phyloP scores from a whole-genome alignment of 495 filamentous ascomycete genomes.

The Penicillium salamii region DNA sequence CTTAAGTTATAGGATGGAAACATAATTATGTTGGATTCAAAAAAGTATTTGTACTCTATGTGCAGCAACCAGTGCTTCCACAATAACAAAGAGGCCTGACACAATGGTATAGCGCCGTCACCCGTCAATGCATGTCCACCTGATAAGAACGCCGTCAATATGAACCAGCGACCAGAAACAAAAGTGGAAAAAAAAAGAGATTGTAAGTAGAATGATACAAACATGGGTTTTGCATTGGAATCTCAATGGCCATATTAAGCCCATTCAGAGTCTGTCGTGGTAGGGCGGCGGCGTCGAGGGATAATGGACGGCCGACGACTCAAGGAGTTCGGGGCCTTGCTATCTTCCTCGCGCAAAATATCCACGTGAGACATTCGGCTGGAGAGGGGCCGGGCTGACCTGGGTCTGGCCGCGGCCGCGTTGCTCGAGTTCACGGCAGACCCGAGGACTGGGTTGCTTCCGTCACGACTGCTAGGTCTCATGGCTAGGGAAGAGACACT shows the following conservation, averaged over 20 bases:
- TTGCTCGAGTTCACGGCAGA: conserved; percentile 34
- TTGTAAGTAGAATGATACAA: conserved; percentile 3
- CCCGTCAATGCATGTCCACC: conserved; percentile 8
- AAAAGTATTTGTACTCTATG: conserved; percentile 15
- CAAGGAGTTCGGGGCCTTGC: conserved; percentile 31
- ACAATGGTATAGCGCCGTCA: conserved; percentile 8
- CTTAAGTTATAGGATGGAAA: too few relatives aligned
- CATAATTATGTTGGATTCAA: conserved; percentile 20
- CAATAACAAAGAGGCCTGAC: conserved; percentile 7
- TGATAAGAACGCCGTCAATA: conserved; percentile 15
- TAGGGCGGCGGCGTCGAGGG: conserved; percentile 39
- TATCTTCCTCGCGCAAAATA: conserved; percentile 36
- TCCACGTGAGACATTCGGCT: conserved; percentile 42
- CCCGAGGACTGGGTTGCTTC: conserved; percentile 29
- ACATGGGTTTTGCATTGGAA: conserved; percentile 3
- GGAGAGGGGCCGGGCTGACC: conserved; percentile 43
- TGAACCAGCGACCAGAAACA: conserved; percentile 7
- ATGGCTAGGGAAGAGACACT: conserved; percentile 39
- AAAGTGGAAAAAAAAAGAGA: conserved; percentile 7
- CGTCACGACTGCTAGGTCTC: conserved; percentile 50
- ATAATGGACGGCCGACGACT: conserved; percentile 37
- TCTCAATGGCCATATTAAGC: conserved; percentile 9
- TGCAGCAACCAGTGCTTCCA: conserved; percentile 27
- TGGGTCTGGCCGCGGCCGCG: conserved; percentile 34
- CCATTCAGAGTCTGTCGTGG: conserved; percentile 40